phyloP scores from a whole-genome alignment of 2,329 filamentous ascomycete genomes.

The Sporothrix mexicana region DNA sequence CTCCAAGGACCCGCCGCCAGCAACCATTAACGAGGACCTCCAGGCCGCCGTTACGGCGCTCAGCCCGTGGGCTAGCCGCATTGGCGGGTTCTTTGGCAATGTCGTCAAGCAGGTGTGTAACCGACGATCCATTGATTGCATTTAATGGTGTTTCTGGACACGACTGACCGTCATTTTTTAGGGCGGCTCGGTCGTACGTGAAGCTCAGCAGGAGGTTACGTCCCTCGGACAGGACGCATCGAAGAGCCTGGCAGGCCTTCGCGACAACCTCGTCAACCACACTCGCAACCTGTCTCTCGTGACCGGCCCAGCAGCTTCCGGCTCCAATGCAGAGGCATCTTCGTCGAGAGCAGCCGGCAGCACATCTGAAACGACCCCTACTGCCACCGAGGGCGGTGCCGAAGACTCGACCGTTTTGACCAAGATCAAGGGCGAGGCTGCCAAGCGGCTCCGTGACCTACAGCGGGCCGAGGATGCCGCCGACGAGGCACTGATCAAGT shows the following conservation, averaged over 20 bases:
- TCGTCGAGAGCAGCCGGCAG: slow-evolving; percentile 19
- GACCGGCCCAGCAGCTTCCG: slow-evolving; percentile 43
- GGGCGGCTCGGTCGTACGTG: slow-evolving; percentile 82
- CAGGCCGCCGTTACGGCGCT: slow-evolving; percentile 96
- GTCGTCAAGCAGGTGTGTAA: slow-evolving; percentile 85
- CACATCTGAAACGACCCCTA: slow-evolving; percentile 51
- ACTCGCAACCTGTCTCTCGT: slow-evolving; percentile 76
- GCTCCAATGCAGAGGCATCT: slow-evolving; percentile 41
- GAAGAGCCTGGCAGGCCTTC: slow-evolving; percentile 76
- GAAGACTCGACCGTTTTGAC: slow-evolving; percentile 69
- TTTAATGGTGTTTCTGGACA: slow-evolving; percentile 30
- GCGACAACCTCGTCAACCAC: slow-evolving; percentile 70
- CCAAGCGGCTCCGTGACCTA: slow-evolving; percentile 84
- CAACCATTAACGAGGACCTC: slow-evolving; percentile 81
- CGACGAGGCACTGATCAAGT: slow-evolving; percentile 90
- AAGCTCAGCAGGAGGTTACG: slow-evolving; percentile 83
- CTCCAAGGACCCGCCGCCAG: slow-evolving; percentile 48
- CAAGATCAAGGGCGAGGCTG: slow-evolving; percentile 75
- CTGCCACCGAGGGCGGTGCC: slow-evolving; percentile 43
- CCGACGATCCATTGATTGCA: neutral
- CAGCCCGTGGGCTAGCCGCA: slow-evolving; percentile 86
- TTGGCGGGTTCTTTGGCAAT: slow-evolving; percentile 87
- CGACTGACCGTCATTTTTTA: slow-evolving; percentile 45
- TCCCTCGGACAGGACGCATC: slow-evolving; percentile 80
- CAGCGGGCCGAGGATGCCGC: slow-evolving; percentile 93